Evolutionary conservation across 73 alveolate species (phyloP), one percentile per base, ranked within the genome.

Genomic region (Paramecium sonneborni): DNA sequence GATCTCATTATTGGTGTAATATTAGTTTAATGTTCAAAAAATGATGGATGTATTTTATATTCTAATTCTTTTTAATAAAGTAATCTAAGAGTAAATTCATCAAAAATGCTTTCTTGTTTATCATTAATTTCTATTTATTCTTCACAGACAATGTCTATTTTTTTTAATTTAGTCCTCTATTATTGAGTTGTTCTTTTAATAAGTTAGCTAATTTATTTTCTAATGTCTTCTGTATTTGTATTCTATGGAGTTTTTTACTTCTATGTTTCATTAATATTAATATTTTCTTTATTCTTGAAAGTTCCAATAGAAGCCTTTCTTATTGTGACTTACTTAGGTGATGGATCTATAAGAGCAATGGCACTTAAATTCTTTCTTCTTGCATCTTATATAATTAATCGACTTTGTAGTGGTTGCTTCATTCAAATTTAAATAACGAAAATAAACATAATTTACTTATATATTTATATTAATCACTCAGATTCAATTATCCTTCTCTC

Each of bases 1-100:
- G 95, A 85, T 57, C 99, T 93, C 98, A 97, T 98, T 37, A 72
- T 92, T 48, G 93, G 72, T 41, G 95, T 88, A 46, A 98, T 95
- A 32, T 93, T 94, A 23, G 85, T 62, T 32, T 92, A 85, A 79
- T 79, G 90, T 18, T 79, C 90, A 44, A 43, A 79, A 44, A 79
- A 79, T 8, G 15, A 10, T 11, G 44, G 90, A 44, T 79, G 26
- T 15, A 79, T 62, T 79, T 46, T 79, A 44, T 79, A 79, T 6
- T 79, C 90, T 24, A 4, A 41, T 44, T 79, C 90, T 24, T 79
- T 79, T 79, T 79, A 43, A 15, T 79, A 79, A 15, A 79, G 26
- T 0, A 30, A 44, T 79, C 90, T 38, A 6, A 79, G 39, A 12
- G 90, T 23, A 11, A 10, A 18, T 39, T 79, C 90, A 44, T 79